phyloP scores from a whole-genome alignment of 2,329 filamentous ascomycete species.

The Cercospora zeina region DNA sequence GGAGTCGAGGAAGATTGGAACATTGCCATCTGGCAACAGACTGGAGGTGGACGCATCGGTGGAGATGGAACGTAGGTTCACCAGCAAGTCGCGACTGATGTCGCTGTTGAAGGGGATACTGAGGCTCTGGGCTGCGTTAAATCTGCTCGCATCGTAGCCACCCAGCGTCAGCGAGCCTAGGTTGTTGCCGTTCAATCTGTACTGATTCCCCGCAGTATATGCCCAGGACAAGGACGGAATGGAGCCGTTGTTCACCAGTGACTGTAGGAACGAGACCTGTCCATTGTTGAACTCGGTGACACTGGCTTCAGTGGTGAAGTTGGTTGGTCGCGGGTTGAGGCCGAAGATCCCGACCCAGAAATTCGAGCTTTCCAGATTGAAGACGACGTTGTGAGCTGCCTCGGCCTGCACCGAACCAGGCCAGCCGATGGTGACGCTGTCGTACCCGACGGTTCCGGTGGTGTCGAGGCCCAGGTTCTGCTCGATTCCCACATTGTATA shows the following conservation, averaged over 20 bases:
- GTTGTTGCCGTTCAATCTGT: conserved; percentile 38
- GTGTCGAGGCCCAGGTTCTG: conserved; percentile 52
- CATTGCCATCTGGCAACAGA: conserved; percentile 36
- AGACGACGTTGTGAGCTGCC: conserved; percentile 37
- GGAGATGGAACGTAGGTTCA: conserved; percentile 38
- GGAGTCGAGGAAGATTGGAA: conserved; percentile 60
- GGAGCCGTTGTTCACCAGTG: conserved; percentile 37
- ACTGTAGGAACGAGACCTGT: conserved; percentile 40
- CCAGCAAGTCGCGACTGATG: conserved; percentile 39
- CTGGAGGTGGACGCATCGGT: conserved; percentile 31
- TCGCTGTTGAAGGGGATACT: conserved; percentile 38
- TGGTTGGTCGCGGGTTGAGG: conserved; percentile 40
- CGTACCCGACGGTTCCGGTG: conserved; percentile 37
- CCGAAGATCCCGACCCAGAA: conserved; percentile 42
- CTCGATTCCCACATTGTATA: conserved; percentile 61
- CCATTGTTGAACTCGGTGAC: conserved; percentile 34
- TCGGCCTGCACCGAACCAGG: conserved; percentile 38
- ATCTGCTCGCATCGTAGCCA: conserved; percentile 44
- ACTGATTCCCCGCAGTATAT: conserved; percentile 45
- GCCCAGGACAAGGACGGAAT: conserved; percentile 43
- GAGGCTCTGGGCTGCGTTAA: conserved; percentile 39
- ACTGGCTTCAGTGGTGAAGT: conserved; percentile 36
- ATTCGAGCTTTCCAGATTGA: conserved; percentile 32
- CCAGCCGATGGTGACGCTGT: conserved; percentile 41
- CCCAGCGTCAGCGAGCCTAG: conserved; percentile 44